Percentiles rank a stretch among this genome's conserved stretches.
These are phyloP conservation scores for Haematococcus sp. DNA, from an alignment of 139 green algal species.

Conservation along the genomic window DNA sequence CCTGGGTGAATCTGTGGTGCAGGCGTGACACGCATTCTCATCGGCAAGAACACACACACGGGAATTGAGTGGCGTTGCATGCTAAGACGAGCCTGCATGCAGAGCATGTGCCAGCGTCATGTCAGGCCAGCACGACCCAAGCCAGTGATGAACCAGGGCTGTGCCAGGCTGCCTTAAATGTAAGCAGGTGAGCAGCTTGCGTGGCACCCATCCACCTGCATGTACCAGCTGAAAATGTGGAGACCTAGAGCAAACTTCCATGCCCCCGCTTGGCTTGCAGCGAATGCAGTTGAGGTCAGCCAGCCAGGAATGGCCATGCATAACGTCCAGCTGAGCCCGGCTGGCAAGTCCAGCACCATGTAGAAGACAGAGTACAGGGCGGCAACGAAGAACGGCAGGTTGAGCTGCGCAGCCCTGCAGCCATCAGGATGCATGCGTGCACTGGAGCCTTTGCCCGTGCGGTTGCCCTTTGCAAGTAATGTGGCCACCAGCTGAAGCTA, in stretches of 20 bases:
- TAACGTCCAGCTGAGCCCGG: conserved; percentile 67
- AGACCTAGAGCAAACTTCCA: conserved; percentile 19
- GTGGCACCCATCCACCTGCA: too few species aligned
- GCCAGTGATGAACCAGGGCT: too few species aligned
- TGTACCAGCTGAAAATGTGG: conserved; percentile 54
- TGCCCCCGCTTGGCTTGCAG: background rate
- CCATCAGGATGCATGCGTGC: background rate
- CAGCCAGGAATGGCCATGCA: conserved; percentile 61
- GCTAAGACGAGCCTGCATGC: too few species aligned
- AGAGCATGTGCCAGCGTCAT: too few species aligned
- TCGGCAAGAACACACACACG: too few species aligned
- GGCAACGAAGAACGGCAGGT: conserved; percentile 10
- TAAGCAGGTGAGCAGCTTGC: too few species aligned
- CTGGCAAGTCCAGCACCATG: conserved; percentile 60
- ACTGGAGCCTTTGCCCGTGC: too few species aligned
- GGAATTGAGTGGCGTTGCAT: background rate
- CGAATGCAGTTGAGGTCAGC: conserved; percentile 51
- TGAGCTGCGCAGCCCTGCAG: conserved; percentile 19
- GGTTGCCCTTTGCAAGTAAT: too few species aligned
- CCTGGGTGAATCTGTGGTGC: conserved; percentile 57
- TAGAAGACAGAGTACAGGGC: conserved; percentile 51
- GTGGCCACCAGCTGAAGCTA: too few species aligned
- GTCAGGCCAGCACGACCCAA: too few species aligned
- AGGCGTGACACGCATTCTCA: background rate
- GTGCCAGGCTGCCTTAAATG: too few species aligned